Conservation (phyloP, 352 stramenopile species). For the Phytopythium delawarense region DNA sequence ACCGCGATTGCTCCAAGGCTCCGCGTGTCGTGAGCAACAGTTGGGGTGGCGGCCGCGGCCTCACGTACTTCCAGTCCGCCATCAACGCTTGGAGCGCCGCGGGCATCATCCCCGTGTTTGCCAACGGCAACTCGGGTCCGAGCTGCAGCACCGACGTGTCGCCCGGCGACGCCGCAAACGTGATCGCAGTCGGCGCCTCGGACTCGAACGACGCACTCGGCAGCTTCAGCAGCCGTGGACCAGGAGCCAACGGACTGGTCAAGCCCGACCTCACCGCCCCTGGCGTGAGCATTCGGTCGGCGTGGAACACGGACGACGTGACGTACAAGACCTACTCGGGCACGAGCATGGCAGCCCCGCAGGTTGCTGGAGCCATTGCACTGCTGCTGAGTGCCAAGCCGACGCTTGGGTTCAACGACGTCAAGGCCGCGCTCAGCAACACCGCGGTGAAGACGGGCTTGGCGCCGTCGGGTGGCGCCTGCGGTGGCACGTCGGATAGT, state of each 20-base stretch:
- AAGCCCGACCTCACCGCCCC: constrained; percentile 46
- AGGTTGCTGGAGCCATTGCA: constrained; percentile 44
- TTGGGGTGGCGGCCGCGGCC: constrained; percentile 32
- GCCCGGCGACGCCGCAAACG: constrained; percentile 31
- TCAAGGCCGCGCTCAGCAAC: constrained; percentile 23
- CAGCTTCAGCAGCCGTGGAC: constrained; percentile 38
- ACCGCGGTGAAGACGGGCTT: not conserved
- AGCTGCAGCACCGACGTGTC: constrained; percentile 26
- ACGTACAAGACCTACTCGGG: constrained; percentile 39
- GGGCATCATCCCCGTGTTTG: constrained; percentile 52
- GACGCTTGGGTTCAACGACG: constrained; percentile 21
- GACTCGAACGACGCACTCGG: constrained; percentile 28
- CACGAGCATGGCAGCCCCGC: constrained; percentile 52
- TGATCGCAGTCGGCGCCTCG: constrained; percentile 33
- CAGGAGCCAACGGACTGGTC: constrained; percentile 21
- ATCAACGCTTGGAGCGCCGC: constrained; percentile 42
- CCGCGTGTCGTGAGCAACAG: constrained; percentile 59
- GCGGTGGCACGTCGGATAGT: constrained; percentile 24
- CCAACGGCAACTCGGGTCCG: constrained; percentile 37
- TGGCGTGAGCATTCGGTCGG: constrained; percentile 32
- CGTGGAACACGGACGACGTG: constrained; percentile 27
- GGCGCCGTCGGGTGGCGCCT: constrained; percentile 13
- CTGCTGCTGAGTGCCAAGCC: constrained; percentile 34
- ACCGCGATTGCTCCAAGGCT: constrained; percentile 38
- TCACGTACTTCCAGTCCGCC: constrained; percentile 26